Evolutionary conservation across 805 yeast species (phyloP), one percentile per base, ranked within the genome.

Genomic region (Candida sphagnicola): DNA sequence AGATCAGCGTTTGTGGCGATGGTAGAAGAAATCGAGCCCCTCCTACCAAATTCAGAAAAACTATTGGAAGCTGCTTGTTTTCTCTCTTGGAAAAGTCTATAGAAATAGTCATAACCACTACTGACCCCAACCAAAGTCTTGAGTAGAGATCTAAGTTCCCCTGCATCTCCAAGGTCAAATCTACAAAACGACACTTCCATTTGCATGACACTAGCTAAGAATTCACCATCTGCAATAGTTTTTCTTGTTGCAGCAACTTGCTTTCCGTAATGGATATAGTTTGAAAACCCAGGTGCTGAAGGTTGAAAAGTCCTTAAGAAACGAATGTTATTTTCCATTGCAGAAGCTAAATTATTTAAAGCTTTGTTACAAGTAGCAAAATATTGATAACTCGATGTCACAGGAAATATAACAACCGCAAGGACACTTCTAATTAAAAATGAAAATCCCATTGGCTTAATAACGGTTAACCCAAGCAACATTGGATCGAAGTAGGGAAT

Each of bases 121-220:
- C 50, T 43, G 6, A 50, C 39, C 28, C 48, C 50, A 18, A 58
- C 39, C 4, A 58, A 31, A 25, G 51, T 51, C 33, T 57, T 58
- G 24, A 57, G 35, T 15, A 43, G 38, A 6, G 58, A 48, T 14
- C 65, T 43, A 31, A 57, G 46, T 37, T 56, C 56, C 8, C 53
- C 56, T 3, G 55, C 41, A 33, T 59, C 62, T 4, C 55, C 57
- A 11, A 48, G 41, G 24, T 59, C 58, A 19, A 61, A 46, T 37
- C 66, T 42, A 4, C 63, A 56, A 35, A 43, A 57, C 1, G 63
- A 50, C 2, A 58, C 18, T 37, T 62, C 68, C 13, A 43, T 42
- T 23, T 47, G 39, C n/a, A 51, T 33, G 5, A 48, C 39, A 4
- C 40, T 25, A 4, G 56, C 56, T 14, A 48, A 40, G 5, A 54